Conservation (phyloP, 2,329 filamentous ascomycete species). For the Alternaria novae-zelandiae region DNA sequence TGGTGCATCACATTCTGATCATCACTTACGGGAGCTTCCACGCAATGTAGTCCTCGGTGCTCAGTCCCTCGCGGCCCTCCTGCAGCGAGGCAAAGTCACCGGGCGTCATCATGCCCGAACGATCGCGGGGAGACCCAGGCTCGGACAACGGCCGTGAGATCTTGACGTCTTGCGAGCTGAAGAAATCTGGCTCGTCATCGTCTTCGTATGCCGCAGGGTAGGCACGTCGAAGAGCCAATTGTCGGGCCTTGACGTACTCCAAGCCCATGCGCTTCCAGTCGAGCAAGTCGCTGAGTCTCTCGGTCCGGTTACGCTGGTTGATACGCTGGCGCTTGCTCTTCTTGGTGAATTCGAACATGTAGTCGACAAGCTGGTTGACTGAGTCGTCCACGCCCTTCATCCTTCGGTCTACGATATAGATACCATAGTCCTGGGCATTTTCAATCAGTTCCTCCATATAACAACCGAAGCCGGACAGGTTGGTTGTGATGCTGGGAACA, state of each 20-base stretch:
- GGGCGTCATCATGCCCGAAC: slow-evolving; percentile 97
- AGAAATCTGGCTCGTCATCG: slow-evolving; percentile 84
- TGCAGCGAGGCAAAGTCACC: slow-evolving; percentile 97
- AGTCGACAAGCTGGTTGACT: slow-evolving; percentile 89
- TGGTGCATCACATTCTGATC: neutral
- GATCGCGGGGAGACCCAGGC: slow-evolving; percentile 88
- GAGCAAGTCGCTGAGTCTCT: slow-evolving; percentile 89
- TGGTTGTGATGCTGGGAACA: slow-evolving; percentile 96
- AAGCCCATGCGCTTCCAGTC: slow-evolving; percentile 99
- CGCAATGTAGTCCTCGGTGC: slow-evolving; percentile 95
- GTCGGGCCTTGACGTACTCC: slow-evolving; percentile 98
- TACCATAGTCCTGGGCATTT: slow-evolving; percentile 96
- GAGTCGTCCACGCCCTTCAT: slow-evolving; percentile 97
- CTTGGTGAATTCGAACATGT: slow-evolving; percentile 91
- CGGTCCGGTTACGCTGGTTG: slow-evolving; percentile 97
- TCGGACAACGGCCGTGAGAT: slow-evolving; percentile 93
- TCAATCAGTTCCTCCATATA: slow-evolving; percentile 99
- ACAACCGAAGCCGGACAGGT: slow-evolving; percentile 95
- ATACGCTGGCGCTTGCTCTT: slow-evolving; percentile 97
- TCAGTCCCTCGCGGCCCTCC: slow-evolving; percentile 90
- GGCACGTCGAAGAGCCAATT: slow-evolving; percentile 87
- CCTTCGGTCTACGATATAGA: slow-evolving; percentile 97
- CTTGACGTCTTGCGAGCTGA: slow-evolving; percentile 92
- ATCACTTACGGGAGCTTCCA: slow-evolving; percentile 94
- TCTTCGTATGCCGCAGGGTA: slow-evolving; percentile 85